Conservation (phyloP, 208 protist genomes). For the Spongospora subterranea region DNA sequence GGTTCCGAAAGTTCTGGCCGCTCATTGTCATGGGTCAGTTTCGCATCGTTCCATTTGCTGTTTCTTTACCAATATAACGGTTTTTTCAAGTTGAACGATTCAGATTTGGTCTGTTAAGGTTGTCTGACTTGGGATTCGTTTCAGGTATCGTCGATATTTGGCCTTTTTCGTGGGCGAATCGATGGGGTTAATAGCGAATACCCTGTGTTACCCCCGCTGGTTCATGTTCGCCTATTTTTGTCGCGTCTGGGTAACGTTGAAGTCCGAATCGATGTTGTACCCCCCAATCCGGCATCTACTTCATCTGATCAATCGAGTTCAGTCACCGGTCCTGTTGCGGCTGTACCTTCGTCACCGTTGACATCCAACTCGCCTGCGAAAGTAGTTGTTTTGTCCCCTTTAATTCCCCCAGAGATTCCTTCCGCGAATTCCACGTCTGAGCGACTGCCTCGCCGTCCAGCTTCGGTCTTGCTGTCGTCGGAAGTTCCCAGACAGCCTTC, state of each 20-base stretch:
- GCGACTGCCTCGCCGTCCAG: too few species aligned
- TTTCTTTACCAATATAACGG: background rate
- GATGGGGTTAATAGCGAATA: background rate
- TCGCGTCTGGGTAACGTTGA: background rate
- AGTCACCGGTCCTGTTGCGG: background rate
- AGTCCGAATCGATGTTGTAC: background rate
- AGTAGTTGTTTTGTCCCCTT: background rate
- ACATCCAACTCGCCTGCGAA: background rate
- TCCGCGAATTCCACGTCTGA: too few species aligned
- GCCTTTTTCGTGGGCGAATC: background rate
- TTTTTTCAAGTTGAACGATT: too few species aligned
- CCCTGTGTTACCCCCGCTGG: background rate
- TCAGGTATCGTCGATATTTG: constrained; percentile 27
- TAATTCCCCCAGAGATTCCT: too few species aligned
- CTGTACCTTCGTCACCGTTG: background rate
- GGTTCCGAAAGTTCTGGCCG: background rate
- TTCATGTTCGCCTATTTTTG: constrained; percentile 10
- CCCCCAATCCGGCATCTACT: background rate
- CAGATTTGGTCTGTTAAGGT: too few species aligned
- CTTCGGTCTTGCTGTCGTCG: too few species aligned
- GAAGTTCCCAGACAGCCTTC: too few species aligned
- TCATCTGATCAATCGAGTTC: background rate
- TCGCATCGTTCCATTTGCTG: background rate
- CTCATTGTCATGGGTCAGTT: constrained; percentile 21
- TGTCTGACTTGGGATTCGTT: too few species aligned